A percentile compares a stretch with the other conserved stretches of the same genome.
Conservation (phyloP, 225 moss, liverwort and hornwort species). For the Rhytidiadelphus loreus region DNA sequence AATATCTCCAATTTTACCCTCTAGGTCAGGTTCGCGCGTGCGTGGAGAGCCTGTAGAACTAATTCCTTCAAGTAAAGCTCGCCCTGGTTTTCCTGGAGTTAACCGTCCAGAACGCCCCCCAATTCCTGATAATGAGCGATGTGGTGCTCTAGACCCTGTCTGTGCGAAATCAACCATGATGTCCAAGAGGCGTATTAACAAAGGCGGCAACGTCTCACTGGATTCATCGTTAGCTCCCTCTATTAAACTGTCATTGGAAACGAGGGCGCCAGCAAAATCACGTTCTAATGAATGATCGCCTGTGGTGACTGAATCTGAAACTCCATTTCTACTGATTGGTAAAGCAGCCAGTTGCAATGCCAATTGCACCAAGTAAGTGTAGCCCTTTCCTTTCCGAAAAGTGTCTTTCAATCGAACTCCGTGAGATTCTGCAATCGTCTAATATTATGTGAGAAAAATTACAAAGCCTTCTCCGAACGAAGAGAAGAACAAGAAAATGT, state of each 20-base stretch:
- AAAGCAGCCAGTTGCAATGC: conserved; percentile 40
- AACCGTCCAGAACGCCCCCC: conserved; percentile 32
- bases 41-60: conserved; percentile 19
- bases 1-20: conserved; percentile 66
- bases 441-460: background rate
- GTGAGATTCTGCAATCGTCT: conserved; percentile 38
- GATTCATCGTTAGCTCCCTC: conserved; percentile 2
- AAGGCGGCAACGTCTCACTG: conserved; percentile 15
- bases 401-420: conserved; percentile 57
- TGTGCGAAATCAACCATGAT: conserved; percentile 40
- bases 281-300: background rate
- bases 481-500: background rate
- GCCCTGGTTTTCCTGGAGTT: conserved; percentile 17
- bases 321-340: background rate
- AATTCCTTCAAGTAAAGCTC: conserved; percentile 53
- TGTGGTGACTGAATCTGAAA: background rate
- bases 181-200: conserved; percentile 31
- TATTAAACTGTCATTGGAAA: background rate
- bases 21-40: conserved; percentile 29
- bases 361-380: conserved; percentile 53
- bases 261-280: background rate
- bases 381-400: conserved; percentile 65
- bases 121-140: conserved; percentile 27
- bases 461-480: background rate
- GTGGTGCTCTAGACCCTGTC: conserved; percentile 22